These are phyloP conservation scores for Endocalyx cinctus DNA, from an alignment of 2,329 filamentous ascomycete genomes.

Conservation along the genomic window DNA sequence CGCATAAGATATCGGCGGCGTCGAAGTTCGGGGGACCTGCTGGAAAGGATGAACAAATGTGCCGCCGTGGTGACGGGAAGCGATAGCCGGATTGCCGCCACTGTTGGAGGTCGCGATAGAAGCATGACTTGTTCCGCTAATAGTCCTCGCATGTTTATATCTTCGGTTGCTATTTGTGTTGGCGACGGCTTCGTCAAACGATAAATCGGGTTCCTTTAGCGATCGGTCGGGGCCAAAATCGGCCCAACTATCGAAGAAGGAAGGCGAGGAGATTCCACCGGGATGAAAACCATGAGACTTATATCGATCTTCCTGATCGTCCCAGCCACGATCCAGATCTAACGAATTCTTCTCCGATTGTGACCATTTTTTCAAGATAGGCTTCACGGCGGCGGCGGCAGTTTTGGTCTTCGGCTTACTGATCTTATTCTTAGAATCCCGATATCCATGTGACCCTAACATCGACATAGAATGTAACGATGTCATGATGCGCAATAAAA, in stretches of 20 bases:
- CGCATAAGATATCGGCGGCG: slow-evolving; percentile 55
- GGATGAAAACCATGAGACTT: slow-evolving; percentile 23
- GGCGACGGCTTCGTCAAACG: slow-evolving; percentile 22
- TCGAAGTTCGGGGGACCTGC: slow-evolving; percentile 57
- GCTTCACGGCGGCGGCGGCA: slow-evolving; percentile 52
- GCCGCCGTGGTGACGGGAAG: slow-evolving; percentile 32
- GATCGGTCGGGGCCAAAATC: slow-evolving; percentile 18
- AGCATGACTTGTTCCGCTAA: slow-evolving; percentile 53
- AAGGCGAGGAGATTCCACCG: slow-evolving; percentile 5
- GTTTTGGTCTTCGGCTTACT: slow-evolving; percentile 44
- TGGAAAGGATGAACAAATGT: slow-evolving; percentile 61
- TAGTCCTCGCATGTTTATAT: slow-evolving; percentile 53
- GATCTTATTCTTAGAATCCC: slow-evolving; percentile 28
- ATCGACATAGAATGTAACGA: slow-evolving; percentile 29
- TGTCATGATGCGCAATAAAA: slow-evolving; percentile 26
- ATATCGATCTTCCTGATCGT: slow-evolving; percentile 44
- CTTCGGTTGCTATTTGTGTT: slow-evolving; percentile 28
- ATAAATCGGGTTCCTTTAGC: slow-evolving; percentile 36
- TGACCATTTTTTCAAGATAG: slow-evolving; percentile 55
- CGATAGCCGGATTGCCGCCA: slow-evolving; percentile 27
- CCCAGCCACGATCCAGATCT: slow-evolving; percentile 57
- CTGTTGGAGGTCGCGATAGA: slow-evolving; percentile 53
- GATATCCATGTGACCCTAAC: slow-evolving; percentile 18
- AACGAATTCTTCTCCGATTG: slow-evolving; percentile 59
- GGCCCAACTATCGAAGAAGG: slow-evolving; percentile 10